Evolutionary conservation across 2,329 filamentous ascomycete genomes (phyloP), one percentile per base, ranked within the genome.

Genomic region (Aspergillus vadensis): DNA sequence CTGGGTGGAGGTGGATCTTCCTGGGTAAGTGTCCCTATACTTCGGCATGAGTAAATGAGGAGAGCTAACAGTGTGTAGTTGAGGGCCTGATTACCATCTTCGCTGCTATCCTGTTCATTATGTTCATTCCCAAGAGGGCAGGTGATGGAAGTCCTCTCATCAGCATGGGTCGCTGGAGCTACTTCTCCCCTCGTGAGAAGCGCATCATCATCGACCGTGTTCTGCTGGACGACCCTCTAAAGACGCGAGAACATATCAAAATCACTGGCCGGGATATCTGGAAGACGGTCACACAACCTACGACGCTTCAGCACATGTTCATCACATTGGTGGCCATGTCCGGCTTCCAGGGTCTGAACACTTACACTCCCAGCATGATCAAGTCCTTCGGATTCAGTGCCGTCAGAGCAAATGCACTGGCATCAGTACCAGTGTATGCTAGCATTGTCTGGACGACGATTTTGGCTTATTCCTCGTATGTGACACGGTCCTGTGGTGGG

Each of bases 1-100:
- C 80, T 0, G 83, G 84, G n/a, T 86, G 83, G 83, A 81, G 82
- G 64, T 86, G 84, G 83, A 74, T 86, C 1, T 86, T 85, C 64
- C 69, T 74, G 10, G 71, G 72, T 73, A 64, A 49, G 64, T 64
- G 3, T n/a, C 17, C 25, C 14, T 9, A 8, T 27, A 0, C 21
- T 30, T n/a, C 15, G n/a, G 7, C 17, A 19, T 19, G 27, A 19
- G 7, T n/a, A 9, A 19, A 19, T 25, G 43, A 17, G 5, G 1
- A 2, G 8, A 0, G 2, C 19, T 8, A 27, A 25, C 30, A 21
- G 0, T 30, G 2, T 19, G 12, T 14, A 74, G 72, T 85, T 27
- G 83, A 85, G 76, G 83, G 83, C 0, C 68, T 74, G 14, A 84
- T 86, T 63, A 85, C 82, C n/a, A 68, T 85, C 10, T 58, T 77